Evolutionary conservation across 2,329 filamentous ascomycete species (phyloP).

Genomic region (Pseudocercospora eumusae): DNA sequence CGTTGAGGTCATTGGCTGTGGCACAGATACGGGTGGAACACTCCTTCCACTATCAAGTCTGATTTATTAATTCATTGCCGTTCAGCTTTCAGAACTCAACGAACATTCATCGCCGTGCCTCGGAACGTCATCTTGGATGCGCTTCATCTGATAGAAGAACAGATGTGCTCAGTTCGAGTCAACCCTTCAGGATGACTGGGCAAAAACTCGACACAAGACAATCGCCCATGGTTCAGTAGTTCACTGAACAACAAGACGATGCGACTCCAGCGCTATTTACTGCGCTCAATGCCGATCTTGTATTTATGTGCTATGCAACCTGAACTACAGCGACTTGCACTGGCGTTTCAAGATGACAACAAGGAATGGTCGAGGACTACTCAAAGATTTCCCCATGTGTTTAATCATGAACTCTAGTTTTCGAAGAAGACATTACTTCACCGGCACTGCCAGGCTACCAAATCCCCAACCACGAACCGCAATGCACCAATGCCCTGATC

Average conservation of each 20-base stretch:
- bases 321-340: too few species aligned
- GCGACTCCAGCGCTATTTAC: too few species aligned
- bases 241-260: background rate
- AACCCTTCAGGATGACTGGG: too few species aligned
- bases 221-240: background rate
- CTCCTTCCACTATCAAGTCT: slow-evolving; percentile 37
- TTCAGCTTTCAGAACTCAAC: slow-evolving; percentile 15
- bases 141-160: too few species aligned
- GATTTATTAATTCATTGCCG: too few species aligned
- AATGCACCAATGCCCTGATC: background rate
- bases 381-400: background rate
- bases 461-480: background rate
- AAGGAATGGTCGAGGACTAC: too few species aligned
- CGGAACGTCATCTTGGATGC: background rate
- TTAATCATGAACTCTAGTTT: background rate
- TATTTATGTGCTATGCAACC: background rate
- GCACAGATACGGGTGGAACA: slow-evolving; percentile 70
- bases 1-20: slow-evolving; percentile 59
- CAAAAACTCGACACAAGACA: background rate
- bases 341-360: too few species aligned
- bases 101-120: background rate
- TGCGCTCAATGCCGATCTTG: background rate
- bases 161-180: too few species aligned
- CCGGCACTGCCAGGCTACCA: background rate
- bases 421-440: slow-evolving; percentile 1